Percentiles rank a stretch among this genome's conserved stretches.
These are phyloP conservation scores for Gastrodia elata DNA, from an alignment of 106 monocot genomes.

Conservation along the genomic window DNA sequence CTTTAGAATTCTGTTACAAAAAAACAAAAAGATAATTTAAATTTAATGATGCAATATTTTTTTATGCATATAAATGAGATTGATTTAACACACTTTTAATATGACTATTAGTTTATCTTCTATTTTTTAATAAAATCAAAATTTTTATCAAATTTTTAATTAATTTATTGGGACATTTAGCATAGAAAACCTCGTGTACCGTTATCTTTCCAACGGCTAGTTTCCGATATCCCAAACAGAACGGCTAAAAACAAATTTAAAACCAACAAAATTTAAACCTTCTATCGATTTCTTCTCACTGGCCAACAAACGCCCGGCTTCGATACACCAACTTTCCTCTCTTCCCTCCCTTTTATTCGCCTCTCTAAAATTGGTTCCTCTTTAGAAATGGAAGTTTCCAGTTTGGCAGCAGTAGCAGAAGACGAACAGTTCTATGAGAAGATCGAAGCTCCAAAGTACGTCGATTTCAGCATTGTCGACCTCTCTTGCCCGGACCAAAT, in stretches of 20 bases:
- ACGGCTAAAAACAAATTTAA: neutral
- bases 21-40: too few relatives aligned
- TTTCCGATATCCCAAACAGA: neutral
- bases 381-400: slow-evolving; percentile 17
- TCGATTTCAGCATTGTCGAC: slow-evolving; percentile 63
- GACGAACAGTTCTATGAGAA: slow-evolving; percentile 64
- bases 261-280: neutral
- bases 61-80: too few relatives aligned
- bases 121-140: too few relatives aligned
- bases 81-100: too few relatives aligned
- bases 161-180: too few relatives aligned
- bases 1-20: too few relatives aligned
- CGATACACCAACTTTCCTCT: neutral
- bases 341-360: neutral
- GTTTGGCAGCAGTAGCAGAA: slow-evolving; percentile 8
- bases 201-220: slow-evolving; percentile 31
- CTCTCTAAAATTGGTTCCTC: neutral
- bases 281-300: neutral
- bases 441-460: slow-evolving; percentile 78
- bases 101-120: too few relatives aligned
- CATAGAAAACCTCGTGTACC: neutral
- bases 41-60: too few relatives aligned
- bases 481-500: slow-evolving; percentile 27
- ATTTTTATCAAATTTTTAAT: too few relatives aligned
- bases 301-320: neutral